Conservation (phyloP, 2,329 filamentous ascomycete genomes). For the Ophiostoma sp. region DNA sequence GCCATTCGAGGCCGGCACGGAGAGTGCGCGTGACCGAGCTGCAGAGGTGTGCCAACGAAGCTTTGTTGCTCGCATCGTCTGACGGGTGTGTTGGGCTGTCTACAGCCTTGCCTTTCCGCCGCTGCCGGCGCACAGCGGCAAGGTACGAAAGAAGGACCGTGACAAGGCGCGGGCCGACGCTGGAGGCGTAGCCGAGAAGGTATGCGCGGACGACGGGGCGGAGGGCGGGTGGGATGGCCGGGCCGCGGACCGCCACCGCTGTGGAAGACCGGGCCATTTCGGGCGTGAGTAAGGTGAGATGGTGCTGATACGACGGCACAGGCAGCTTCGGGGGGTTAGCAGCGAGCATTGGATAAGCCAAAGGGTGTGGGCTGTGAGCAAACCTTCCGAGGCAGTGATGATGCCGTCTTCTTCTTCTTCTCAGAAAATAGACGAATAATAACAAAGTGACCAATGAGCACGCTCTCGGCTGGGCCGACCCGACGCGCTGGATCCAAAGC, state of each 20-base stretch:
- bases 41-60: conserved; percentile 13
- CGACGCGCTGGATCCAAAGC: background rate
- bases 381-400: too few relatives aligned
- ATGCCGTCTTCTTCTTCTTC: too few relatives aligned
- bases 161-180: conserved; percentile 52
- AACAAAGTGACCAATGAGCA: background rate
- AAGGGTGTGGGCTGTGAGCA: too few relatives aligned
- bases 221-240: conserved; percentile 44
- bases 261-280: conserved; percentile 3
- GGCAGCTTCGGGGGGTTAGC: too few relatives aligned
- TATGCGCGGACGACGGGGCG: conserved; percentile 56
- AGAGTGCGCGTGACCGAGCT: conserved; percentile 41
- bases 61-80: conserved; percentile 17
- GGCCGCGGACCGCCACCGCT: conserved; percentile 23
- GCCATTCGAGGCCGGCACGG: conserved; percentile 46
- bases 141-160: conserved; percentile 49
- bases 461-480: background rate
- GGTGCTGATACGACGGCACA: background rate
- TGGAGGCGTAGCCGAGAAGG: conserved; percentile 55
- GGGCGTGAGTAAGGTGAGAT: background rate
- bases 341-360: too few relatives aligned
- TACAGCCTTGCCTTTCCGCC: conserved; percentile 25
- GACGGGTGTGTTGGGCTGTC: background rate
- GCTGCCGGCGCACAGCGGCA: conserved; percentile 33
- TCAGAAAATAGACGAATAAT: background rate